phyloP scores from a whole-genome alignment of 129 eudicot species.

The Flaveria ramosissima region DNA sequence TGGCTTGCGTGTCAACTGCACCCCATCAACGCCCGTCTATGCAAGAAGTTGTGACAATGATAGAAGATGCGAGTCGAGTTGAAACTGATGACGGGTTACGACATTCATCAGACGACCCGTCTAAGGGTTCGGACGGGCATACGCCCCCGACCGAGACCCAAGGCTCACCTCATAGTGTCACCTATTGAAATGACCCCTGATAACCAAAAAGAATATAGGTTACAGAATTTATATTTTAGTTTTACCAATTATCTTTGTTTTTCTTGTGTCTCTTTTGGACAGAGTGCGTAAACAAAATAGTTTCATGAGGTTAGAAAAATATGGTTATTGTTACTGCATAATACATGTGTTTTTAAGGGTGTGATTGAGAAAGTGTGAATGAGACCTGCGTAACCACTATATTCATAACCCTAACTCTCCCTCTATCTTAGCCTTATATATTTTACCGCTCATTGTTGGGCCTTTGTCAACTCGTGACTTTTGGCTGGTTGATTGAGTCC shows the following conservation, averaged over 20 bases:
- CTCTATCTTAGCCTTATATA: no score
- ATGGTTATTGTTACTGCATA: background rate
- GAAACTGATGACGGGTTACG: background rate
- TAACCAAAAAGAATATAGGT: background rate
- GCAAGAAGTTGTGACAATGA: background rate
- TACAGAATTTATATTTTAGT: background rate
- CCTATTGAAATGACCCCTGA: background rate
- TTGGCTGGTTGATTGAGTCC: no score
- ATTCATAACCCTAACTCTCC: no score
- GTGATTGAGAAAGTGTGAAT: no score
- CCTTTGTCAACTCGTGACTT: no score
- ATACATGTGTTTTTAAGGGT: no score
- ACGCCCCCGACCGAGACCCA: background rate
- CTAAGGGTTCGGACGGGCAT: background rate
- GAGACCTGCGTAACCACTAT: no score
- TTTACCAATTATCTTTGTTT: background rate
- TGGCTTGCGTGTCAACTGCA: background rate
- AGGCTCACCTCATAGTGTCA: background rate
- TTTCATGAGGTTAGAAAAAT: background rate
- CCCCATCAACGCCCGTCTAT: slow-evolving; percentile 11
- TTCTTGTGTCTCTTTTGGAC: background rate
- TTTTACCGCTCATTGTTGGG: no score
- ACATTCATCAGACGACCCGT: background rate
- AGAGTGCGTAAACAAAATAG: background rate
- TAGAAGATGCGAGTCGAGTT: background rate